Conservation (phyloP, 441 rosid genomes). For the Aquilaria agallochum region DNA sequence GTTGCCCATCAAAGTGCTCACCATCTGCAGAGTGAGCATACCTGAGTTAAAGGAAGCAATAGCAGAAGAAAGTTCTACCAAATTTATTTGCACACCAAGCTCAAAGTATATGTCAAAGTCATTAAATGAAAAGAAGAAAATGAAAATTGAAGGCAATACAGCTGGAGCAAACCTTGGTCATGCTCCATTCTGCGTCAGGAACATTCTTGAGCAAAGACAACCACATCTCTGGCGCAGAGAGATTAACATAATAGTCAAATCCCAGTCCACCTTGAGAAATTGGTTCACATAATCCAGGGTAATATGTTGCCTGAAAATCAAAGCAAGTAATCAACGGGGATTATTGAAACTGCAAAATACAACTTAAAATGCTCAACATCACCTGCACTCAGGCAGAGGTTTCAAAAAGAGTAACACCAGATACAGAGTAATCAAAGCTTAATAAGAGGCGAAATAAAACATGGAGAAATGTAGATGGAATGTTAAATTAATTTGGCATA, state of each 20-base stretch:
- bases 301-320: constrained; percentile 59
- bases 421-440: too few relatives aligned
- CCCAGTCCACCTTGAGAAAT: constrained; percentile 94
- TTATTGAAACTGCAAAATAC: constrained; percentile 10
- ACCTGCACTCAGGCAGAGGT: too few relatives aligned
- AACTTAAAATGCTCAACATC: neutral
- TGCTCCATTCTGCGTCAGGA: constrained; percentile 85
- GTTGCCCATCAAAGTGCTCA: constrained; percentile 64
- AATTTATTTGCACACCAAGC: constrained; percentile 5
- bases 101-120: neutral
- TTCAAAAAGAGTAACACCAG: too few relatives aligned
- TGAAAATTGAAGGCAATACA: constrained; percentile 3
- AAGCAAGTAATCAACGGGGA: constrained; percentile 8
- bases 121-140: neutral
- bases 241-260: constrained; percentile 85
- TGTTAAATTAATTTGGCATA: too few relatives aligned
- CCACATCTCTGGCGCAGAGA: constrained; percentile 97
- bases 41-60: constrained; percentile 7
- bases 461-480: too few relatives aligned
- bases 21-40: constrained; percentile 49
- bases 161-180: constrained; percentile 69
- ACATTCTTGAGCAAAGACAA: constrained; percentile 60
- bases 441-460: too few relatives aligned
- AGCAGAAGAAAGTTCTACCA: neutral
- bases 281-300: constrained; percentile 96